Percentiles rank a stretch among this genome's conserved stretches.
phyloP scores from a whole-genome alignment of 805 yeast genomes.

The Ogataea henricii region DNA sequence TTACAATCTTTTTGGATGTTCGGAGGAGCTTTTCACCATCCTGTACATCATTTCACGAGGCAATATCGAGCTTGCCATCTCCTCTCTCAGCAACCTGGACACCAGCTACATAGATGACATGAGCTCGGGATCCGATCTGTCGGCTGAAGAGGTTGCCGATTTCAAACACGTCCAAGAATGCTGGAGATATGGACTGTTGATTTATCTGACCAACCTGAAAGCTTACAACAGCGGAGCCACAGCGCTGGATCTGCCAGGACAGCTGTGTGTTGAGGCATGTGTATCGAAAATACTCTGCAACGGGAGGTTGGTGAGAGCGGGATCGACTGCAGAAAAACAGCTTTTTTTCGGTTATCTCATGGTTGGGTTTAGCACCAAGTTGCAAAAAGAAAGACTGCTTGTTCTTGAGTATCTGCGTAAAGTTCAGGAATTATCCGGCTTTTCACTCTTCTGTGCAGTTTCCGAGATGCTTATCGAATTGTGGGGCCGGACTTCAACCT shows the following conservation, averaged over 20 bases:
- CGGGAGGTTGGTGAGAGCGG: slow-evolving; percentile 1
- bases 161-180: slow-evolving; percentile 12
- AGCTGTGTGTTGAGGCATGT: slow-evolving; percentile 12
- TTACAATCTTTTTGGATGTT: slow-evolving; percentile 16
- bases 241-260: slow-evolving; percentile 1
- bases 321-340: slow-evolving; percentile 12
- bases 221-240: slow-evolving; percentile 7
- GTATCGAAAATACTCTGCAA: slow-evolving; percentile 12
- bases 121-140: not conserved
- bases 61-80: slow-evolving; percentile 8
- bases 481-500: slow-evolving; percentile 1
- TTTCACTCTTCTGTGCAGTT: slow-evolving; percentile 3
- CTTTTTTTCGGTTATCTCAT: slow-evolving; percentile 12
- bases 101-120: slow-evolving; percentile 7
- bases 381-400: not conserved
- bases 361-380: slow-evolving; percentile 13
- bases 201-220: slow-evolving; percentile 8
- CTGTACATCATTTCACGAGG: slow-evolving; percentile 14
- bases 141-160: slow-evolving; percentile 8
- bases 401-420: slow-evolving; percentile 6
- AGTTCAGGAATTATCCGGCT: slow-evolving; percentile 8
- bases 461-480: slow-evolving; percentile 8
- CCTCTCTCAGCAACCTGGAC: slow-evolving; percentile 3
- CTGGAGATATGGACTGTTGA: slow-evolving; percentile 13
- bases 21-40: slow-evolving; percentile 12